Conservation (phyloP, 2,329 filamentous ascomycete genomes). For the Aspergillus neotritici region DNA sequence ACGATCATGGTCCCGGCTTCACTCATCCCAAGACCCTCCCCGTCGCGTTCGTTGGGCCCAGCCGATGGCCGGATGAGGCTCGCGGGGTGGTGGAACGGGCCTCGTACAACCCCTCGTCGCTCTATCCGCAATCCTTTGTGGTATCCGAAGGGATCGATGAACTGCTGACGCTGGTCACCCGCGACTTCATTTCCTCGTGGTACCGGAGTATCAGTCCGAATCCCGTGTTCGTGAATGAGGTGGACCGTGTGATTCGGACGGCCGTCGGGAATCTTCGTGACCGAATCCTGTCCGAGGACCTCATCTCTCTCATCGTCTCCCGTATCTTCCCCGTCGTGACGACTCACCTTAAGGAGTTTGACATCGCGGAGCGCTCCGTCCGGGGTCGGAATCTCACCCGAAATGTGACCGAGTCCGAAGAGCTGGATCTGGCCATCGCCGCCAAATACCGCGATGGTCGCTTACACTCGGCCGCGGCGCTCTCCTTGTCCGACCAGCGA, state of each 20-base stretch:
- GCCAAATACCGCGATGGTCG: slow-evolving; percentile 84
- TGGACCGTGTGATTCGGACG: slow-evolving; percentile 71
- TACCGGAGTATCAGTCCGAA: slow-evolving; percentile 79
- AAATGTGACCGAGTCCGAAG: slow-evolving; percentile 90
- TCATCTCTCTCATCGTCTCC: slow-evolving; percentile 76
- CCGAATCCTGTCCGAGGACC: slow-evolving; percentile 67
- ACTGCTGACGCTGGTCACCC: slow-evolving; percentile 67
- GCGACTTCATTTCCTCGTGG: slow-evolving; percentile 85
- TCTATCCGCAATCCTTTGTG: slow-evolving; percentile 70
- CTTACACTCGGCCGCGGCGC: slow-evolving; percentile 76
- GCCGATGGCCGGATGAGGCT: slow-evolving; percentile 65
- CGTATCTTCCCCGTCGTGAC: slow-evolving; percentile 84
- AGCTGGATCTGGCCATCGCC: slow-evolving; percentile 93
- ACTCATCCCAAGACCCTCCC: slow-evolving; percentile 41
- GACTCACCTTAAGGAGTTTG: slow-evolving; percentile 81
- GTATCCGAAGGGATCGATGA: slow-evolving; percentile 77
- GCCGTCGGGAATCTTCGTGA: slow-evolving; percentile 68
- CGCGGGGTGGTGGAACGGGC: slow-evolving; percentile 60
- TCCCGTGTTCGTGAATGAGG: slow-evolving; percentile 74
- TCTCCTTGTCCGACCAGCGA: slow-evolving; percentile 79
- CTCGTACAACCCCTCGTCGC: slow-evolving; percentile 60
- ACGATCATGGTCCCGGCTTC: slow-evolving; percentile 29
- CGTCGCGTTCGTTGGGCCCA: slow-evolving; percentile 56
- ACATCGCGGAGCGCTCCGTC: slow-evolving; percentile 80
- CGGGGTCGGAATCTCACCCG: slow-evolving; percentile 82